These are phyloP conservation scores for Perkinsus chesapeaki DNA, from an alignment of 169 alveolate genomes.

Conservation along the genomic window DNA sequence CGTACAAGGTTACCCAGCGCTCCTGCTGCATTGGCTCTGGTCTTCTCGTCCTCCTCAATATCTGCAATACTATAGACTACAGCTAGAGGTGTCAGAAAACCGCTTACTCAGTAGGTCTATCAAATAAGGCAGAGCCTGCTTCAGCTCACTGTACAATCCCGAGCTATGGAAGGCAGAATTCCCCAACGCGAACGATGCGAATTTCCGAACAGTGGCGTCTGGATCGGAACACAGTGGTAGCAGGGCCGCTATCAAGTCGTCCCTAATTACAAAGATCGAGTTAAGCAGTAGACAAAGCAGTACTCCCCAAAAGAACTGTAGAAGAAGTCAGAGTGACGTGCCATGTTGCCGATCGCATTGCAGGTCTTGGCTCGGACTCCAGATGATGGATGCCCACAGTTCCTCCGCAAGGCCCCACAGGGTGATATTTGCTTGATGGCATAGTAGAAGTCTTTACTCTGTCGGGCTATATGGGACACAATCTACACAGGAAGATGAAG, in stretches of 20 bases:
- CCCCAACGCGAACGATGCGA: conserved; percentile 84
- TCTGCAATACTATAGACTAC: neutral
- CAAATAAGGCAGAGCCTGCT: conserved; percentile 68
- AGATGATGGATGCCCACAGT: conserved; percentile 47
- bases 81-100: neutral
- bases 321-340: conserved; percentile 74
- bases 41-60: conserved; percentile 70
- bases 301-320: conserved; percentile 23
- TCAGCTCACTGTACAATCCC: conserved; percentile 60
- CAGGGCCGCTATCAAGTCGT: conserved; percentile 2
- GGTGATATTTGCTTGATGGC: conserved; percentile 56
- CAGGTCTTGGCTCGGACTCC: conserved; percentile 72
- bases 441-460: conserved; percentile 62
- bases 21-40: conserved; percentile 84
- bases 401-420: conserved; percentile 35
- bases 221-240: conserved; percentile 54
- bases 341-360: conserved; percentile 74
- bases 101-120: conserved; percentile 60
- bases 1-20: conserved; percentile 82
- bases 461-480: conserved; percentile 55
- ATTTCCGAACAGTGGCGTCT: conserved; percentile 73
- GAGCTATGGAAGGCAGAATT: conserved; percentile 78
- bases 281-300: neutral
- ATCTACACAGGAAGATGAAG: conserved; percentile 26
- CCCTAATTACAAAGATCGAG: neutral